Base-by-base conservation (phyloP, 768 basidiomycete genomes). In the Pisolithus orientalis region DNA sequence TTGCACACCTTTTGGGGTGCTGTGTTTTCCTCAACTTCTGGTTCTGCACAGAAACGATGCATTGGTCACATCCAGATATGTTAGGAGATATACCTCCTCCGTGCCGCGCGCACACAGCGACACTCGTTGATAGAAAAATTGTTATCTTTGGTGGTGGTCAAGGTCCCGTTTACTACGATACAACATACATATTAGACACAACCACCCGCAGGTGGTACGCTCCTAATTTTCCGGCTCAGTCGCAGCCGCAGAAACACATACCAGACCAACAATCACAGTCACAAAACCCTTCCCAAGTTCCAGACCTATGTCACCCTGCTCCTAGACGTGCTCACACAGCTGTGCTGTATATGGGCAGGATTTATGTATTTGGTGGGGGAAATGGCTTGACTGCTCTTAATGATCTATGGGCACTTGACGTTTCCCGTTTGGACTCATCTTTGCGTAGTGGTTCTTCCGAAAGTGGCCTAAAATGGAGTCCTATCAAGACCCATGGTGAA, bases 291-390 rank as follows among this genome's bases (percentile, higher is more conserved):
- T 50, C 53, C 7, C 54, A 60, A 21, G 65, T 24, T 10, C 9
- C 44, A 28, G 27, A 29, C 47, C 37, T 29, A 29, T 38, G 62
- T 24, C 67, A 67, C 40, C 83, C 89, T 0, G 77, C 81, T 3
- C 83, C 86, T 2, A 82, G 94, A 8, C 83, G 94, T 27, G 93
- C 94, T 1, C 94, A 97, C 66, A 90, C 91, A 0, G 82, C 90
- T 1, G 87, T 94, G 13, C 70, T 83, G 21, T 84, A 91, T 61
- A 71, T 73, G 28, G 75, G 77, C 53, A 85, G 80, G 62, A 77
- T 97, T 0, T 90, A 88, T 74, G 70, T 96, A 4, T 96, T 95
- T 60, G 94, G 93, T 7, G 93, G 94, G n/a, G 94, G 94, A 2
- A 94, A 92, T 53, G 94, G 94, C 0, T 74, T 86, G 71, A 80